phyloP scores from a whole-genome alignment of 768 basidiomycete species.

The Mycena vitilis region DNA sequence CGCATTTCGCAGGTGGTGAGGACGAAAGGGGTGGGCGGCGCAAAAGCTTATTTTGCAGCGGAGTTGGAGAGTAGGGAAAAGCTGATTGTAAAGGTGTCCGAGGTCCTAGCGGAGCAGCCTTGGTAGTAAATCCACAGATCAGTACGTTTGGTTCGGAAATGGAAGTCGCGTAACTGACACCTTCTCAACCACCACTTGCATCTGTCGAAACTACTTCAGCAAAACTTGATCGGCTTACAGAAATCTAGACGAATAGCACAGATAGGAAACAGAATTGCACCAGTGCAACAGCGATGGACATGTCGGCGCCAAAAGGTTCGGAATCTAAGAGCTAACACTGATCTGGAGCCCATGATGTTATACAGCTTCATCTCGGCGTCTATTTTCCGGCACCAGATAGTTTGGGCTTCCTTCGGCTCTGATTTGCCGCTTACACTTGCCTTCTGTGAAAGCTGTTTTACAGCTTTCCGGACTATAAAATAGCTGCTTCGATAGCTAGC shows the following conservation, averaged over 20 bases:
- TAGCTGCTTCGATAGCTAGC: not conserved
- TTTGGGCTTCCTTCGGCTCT: not conserved
- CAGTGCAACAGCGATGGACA: not conserved
- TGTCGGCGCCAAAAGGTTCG: not conserved
- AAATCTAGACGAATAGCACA: not conserved
- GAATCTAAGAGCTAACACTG: not conserved
- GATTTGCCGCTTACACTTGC: not conserved
- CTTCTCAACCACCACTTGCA: not conserved
- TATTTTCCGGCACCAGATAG: not conserved
- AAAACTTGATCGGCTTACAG: no score
- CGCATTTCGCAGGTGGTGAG: constrained; percentile 51
- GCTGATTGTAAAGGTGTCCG: constrained; percentile 62
- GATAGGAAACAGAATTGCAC: not conserved
- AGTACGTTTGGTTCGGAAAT: not conserved
- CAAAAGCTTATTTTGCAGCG: constrained; percentile 38
- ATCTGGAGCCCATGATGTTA: no score
- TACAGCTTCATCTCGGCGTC: not conserved
- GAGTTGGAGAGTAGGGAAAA: constrained; percentile 51
- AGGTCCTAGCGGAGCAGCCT: constrained; percentile 67
- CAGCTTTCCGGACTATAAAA: not conserved
- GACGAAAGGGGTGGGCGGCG: constrained; percentile 50
- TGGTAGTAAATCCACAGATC: constrained; percentile 47
- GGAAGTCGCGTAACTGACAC: not conserved
- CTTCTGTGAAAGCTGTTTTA: not conserved
- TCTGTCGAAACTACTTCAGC: not conserved